Base-by-base conservation (phyloP, 2,329 filamentous ascomycete genomes). In the Rhinocladiella mackenziei region DNA sequence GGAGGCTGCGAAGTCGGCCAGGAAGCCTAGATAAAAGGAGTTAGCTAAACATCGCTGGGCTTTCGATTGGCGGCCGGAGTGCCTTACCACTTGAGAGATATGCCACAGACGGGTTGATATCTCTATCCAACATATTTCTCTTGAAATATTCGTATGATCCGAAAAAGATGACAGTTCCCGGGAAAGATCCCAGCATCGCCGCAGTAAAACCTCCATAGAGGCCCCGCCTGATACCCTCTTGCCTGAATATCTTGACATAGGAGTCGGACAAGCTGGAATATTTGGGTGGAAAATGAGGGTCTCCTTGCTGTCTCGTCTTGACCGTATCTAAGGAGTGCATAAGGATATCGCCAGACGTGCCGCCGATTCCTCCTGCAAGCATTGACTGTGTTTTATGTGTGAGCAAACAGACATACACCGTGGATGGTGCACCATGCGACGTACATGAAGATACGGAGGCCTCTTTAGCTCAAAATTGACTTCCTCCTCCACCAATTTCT, bases 241-340 rank as follows among this genome's bases (percentile, higher is more conserved):
- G 89, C 43, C 88, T 80, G 67, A 86, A 85, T 61, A 98, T 98
- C 29, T 85, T 97, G 62, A 85, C 79, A 69, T 97, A 98, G 3
- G 91, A 92, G 46, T 84, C 86, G 28, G 85, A 86, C 65, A 97
- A 81, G 11, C 88, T 91, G 8, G 85, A 84, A 69, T 98, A 98
- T 68, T 86, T 94, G 1, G 92, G 85, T 15, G 92, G 92, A 49
- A 95, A 78, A 63, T 92, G 84, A 32, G 91, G 89, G 61, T 97
- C 92, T 60, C 91, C 92, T 68, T 98, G 92, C 65, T 98, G 94
- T 57, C 92, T 80, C 34, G 92, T 98, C 71, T 98, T 98, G 59
- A 98, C 92, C 1, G 92, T 98, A 66, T 98, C 92, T 61, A 98
- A 78, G 33, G 91, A 97, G 71, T 98, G 92, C 92, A 98, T 98